phyloP scores from a whole-genome alignment of 1,284 basidiomycete species.

The Sporisorium iseilematis-ciliati region DNA sequence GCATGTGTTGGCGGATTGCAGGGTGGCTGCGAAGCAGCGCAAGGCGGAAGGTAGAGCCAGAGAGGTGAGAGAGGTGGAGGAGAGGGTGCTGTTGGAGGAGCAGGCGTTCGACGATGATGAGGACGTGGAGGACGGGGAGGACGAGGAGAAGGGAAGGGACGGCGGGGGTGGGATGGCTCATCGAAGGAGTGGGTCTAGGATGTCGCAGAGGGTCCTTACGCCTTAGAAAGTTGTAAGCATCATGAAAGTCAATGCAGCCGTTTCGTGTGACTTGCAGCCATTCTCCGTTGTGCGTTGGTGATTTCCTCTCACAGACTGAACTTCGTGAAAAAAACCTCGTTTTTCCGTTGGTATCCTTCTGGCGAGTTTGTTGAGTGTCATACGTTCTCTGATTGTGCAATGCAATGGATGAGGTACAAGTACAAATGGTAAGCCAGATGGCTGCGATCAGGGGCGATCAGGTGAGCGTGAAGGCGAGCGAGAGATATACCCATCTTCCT shows the following conservation, averaged over 20 bases:
- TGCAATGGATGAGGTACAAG: constrained; percentile 3
- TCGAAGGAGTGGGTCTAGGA: neutral
- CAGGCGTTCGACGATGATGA: neutral
- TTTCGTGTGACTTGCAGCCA: no score
- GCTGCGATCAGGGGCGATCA: constrained; percentile 27
- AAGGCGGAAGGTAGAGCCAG: no score
- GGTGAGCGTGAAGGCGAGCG: constrained; percentile 43
- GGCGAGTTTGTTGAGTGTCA: neutral
- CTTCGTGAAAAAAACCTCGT: no score
- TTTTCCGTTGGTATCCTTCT: no score
- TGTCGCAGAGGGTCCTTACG: neutral
- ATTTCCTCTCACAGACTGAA: no score
- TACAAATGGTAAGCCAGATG: constrained; percentile 7
- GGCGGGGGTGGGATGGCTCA: neutral
- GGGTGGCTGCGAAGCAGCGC: no score
- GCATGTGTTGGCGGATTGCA: constrained; percentile 13
- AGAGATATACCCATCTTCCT: constrained; percentile 7
- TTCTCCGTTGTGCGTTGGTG: neutral
- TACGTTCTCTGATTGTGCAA: neutral
- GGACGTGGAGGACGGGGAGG: neutral
- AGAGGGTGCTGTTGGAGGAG: constrained; percentile 7
- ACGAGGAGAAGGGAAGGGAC: neutral
- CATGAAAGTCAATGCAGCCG: neutral
- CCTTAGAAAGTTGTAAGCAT: neutral
- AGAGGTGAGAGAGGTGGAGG: neutral